Base-by-base conservation (phyloP, 805 yeast genomes). In the Wickerhamomyces silvicola region DNA sequence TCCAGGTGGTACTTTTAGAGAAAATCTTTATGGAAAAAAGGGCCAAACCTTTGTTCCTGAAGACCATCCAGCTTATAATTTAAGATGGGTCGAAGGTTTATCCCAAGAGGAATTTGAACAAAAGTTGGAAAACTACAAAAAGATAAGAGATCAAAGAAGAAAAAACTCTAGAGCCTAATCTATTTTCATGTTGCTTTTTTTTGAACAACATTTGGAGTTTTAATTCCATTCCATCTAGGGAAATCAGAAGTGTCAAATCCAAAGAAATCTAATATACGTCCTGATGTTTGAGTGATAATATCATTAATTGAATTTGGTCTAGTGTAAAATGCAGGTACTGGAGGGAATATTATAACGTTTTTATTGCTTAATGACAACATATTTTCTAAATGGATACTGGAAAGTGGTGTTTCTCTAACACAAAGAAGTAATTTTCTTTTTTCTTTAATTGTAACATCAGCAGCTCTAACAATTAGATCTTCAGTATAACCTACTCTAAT, bases 1-100 rank as follows among this genome's bases (percentile, higher is more conserved):
- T 18, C 49, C 54, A 15, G 49, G 52, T 18, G 50, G 56, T 7
- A 57, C 64, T 10, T 54, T 59, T 22, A 51, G 68, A 44, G 68
- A 62, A 19, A 42, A 42, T 23, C n/a, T 63, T 3, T 44, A 44
- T 16, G 39, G 44, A 9, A n/a, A n/a, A 2, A 32, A 36, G 17
- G 57, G 50, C 10, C 43, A 37, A 10, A 30, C 35, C 15, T 36
- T 30, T 25, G 29, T 44, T 1, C 38, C 45, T 9, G 26, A 38
- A 18, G 46, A 43, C 7, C 50, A 46, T 25, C 35, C 33, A 15
- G 45, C 40, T 10, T 24, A 31, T 20, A 27, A 33, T 6, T 44
- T 32, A 10, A 46, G 43, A 34, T 47, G 50, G 52, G 35, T 48
- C 8, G 48, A 49, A 10, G 52, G 45, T 28, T 18, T 48, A 2